Base-by-base conservation (phyloP, 345 rosid genomes). In the Citropsis articulata region DNA sequence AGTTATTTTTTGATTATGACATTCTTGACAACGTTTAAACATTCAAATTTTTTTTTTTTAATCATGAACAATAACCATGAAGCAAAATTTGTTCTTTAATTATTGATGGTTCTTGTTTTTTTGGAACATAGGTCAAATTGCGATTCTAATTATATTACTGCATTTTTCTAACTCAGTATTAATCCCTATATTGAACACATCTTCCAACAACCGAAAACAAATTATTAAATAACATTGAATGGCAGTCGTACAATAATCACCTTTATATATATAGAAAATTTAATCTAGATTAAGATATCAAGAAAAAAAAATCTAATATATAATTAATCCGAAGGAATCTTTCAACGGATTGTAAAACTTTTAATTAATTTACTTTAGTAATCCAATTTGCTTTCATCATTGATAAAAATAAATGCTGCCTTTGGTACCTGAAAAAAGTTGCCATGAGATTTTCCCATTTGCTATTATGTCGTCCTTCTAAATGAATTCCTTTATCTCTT, bases 401-500 rank as follows among this genome's bases (percentile, higher is more conserved):
- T 72, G 19, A 59, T 22, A 5, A 59, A 74, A 40, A 40, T 28
- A 75, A 62, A 38, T 62, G 12, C 30, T 2, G 72, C 28, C 0
- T n/a, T 68, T 0, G 12, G 33, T 7, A 25, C 30, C 31, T 21
- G 2, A 9, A 36, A 42, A 14, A 69, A 45, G 22, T 12, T 27
- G 18, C 24, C 22, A n/a, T 7, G n/a, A 73, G 22, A 36, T 24
- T 75, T 75, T 16, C 75, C 42, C 16, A 13, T 19, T 77, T 76
- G 33, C 48, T 24, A 19, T 21, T 33, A 55, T 67, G 72, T 22
- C 75, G 69, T 31, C 28, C 36, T 59, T 67, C 36, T 70, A 45
- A 50, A 79, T 77, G 66, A 74, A 63, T 31, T 66, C 14, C 30
- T 65, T 48, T 80, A 80, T 75, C 84, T 42, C 68, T 63, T 83